Evolutionary conservation across 306 rosid genomes (phyloP).

Genomic region (Vigna trinervia): DNA sequence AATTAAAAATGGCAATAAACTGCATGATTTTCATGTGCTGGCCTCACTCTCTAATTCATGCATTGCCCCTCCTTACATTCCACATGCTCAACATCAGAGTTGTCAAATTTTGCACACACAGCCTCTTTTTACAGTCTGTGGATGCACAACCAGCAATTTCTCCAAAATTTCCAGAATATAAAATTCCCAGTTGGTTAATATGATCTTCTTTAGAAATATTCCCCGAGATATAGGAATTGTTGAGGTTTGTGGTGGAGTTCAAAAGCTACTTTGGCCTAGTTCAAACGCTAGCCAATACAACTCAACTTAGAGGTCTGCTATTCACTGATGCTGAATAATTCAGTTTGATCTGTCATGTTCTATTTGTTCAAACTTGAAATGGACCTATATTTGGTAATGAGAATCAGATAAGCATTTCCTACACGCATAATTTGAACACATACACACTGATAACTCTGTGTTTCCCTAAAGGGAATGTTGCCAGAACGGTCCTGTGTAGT

Average conservation of each 20-base stretch:
- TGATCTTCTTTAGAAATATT: not conserved
- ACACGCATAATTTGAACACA: constrained; percentile 10
- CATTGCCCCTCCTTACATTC: not conserved
- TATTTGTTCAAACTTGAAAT: constrained; percentile 24
- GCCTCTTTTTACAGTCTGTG: too few relatives aligned
- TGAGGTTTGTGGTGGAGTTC: constrained; percentile 12
- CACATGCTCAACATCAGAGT: not conserved
- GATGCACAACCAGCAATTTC: too few relatives aligned
- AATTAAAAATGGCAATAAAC: not conserved
- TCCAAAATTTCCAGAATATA: too few relatives aligned
- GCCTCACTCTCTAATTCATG: constrained; percentile 4
- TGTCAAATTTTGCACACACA: not conserved
- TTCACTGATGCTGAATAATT: constrained; percentile 40
- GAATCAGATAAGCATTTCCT: not conserved
- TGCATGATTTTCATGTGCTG: constrained; percentile 3
- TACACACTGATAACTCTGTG: constrained; percentile 14
- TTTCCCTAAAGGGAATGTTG: constrained; percentile 64
- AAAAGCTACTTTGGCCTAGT: constrained; percentile 33
- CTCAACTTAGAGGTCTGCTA: constrained; percentile 14
- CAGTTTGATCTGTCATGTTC: constrained; percentile 34
- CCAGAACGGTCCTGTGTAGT: constrained; percentile 57
- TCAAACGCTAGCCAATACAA: constrained; percentile 26
- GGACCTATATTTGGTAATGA: constrained; percentile 6
- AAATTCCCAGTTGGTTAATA: not conserved
- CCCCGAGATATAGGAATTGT: constrained; percentile 1